Evolutionary conservation across 352 stramenopile species (phyloP).

Genomic region (Globisporangium alternatum): DNA sequence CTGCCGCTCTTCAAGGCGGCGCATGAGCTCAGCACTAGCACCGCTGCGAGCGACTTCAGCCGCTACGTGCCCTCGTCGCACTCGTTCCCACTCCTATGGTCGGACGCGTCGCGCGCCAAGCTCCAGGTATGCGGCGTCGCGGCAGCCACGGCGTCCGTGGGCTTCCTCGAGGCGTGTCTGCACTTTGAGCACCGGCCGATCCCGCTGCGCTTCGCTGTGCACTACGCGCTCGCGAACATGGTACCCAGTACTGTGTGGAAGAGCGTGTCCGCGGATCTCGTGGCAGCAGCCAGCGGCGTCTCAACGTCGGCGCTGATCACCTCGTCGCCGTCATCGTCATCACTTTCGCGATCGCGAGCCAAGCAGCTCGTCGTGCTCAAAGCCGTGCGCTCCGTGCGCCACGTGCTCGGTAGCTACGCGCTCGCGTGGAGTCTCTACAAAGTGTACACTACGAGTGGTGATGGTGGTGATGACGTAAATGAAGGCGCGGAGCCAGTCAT

Average conservation of each 20-base stretch:
- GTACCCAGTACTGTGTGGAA: constrained; percentile 65
- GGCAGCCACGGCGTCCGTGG: constrained; percentile 36
- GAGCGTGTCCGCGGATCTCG: constrained; percentile 36
- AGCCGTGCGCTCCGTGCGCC: constrained; percentile 47
- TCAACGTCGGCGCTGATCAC: constrained; percentile 31
- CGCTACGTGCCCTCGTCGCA: background rate
- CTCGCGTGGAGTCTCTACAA: constrained; percentile 53
- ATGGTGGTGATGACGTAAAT: background rate
- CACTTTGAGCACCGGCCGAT: constrained; percentile 56
- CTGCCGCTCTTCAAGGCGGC: background rate
- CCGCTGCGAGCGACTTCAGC: constrained; percentile 13
- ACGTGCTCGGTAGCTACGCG: constrained; percentile 56
- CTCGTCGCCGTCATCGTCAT: constrained; percentile 1
- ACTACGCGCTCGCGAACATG: constrained; percentile 56
- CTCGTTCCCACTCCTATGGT: background rate
- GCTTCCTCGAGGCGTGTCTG: constrained; percentile 67
- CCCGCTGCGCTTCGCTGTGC: constrained; percentile 59
- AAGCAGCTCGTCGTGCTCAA: constrained; percentile 43
- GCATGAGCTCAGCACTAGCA: background rate
- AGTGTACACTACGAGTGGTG: constrained; percentile 11
- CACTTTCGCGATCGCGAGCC: constrained; percentile 15
- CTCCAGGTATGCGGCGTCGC: constrained; percentile 21
- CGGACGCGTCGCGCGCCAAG: background rate
- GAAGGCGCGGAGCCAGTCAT: constrained; percentile 7
- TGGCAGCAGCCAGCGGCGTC: constrained; percentile 39